Conservation (phyloP, 306 rosid genomes). For the Quercus wislizeni region DNA sequence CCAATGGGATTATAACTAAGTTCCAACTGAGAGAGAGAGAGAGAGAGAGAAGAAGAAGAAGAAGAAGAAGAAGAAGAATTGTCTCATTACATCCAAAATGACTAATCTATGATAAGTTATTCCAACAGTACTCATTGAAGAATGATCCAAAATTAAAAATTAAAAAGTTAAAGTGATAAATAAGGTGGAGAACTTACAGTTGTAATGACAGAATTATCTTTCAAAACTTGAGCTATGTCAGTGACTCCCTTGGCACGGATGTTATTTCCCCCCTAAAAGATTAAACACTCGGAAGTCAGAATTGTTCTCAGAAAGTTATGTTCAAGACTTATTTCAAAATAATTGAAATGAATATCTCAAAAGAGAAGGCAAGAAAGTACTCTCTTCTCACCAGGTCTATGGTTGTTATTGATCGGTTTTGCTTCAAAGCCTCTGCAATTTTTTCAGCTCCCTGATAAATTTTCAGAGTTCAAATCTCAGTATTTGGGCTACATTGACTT, state of each 20-base stretch:
- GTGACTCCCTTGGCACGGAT: conserved; percentile 67
- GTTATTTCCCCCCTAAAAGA: conserved; percentile 88
- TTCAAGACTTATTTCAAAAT: neutral
- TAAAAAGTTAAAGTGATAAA: conserved; percentile 5
- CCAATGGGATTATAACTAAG: conserved; percentile 94
- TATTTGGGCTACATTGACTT: neutral
- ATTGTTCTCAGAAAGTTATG: conserved; percentile 16
- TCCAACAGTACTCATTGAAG: neutral
- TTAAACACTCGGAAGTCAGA: conserved; percentile 28
- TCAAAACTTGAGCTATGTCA: conserved; percentile 70
- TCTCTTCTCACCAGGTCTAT: conserved; percentile 69
- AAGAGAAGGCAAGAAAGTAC: conserved; percentile 1
- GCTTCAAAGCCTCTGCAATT: conserved; percentile 85
- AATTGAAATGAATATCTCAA: neutral
- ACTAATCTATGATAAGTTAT: too few relatives aligned
- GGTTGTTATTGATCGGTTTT: conserved; percentile 75
- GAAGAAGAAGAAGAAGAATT: neutral
- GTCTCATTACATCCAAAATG: neutral
- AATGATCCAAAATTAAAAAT: conserved; percentile 8
- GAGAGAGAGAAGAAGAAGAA: neutral
- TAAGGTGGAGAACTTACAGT: conserved; percentile 51
- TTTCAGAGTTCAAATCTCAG: neutral
- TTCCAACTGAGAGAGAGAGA: conserved; percentile 67
- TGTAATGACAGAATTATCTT: conserved; percentile 76
- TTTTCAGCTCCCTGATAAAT: conserved; percentile 76